phyloP scores from a whole-genome alignment of 371 early-diverging fungal species.

The Mucor sp. region DNA sequence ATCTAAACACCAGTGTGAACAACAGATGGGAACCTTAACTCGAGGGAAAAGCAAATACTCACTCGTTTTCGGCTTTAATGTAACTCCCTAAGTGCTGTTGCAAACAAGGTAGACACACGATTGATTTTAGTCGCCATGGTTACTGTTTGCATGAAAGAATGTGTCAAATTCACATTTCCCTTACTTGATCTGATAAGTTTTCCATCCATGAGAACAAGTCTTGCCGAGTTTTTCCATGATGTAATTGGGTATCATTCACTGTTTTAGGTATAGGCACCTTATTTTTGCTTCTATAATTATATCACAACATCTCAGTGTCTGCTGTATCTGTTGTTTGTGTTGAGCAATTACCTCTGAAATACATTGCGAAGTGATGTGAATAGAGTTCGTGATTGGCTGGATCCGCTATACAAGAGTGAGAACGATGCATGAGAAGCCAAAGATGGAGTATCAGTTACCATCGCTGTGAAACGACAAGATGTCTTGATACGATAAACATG shows the following conservation, averaged over 20 bases:
- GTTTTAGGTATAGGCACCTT: constrained; percentile 44
- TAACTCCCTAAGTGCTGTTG: constrained; percentile 56
- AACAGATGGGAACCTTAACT: background rate
- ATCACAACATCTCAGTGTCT: background rate
- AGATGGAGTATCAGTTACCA: background rate
- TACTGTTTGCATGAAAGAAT: background rate
- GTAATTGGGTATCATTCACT: constrained; percentile 38
- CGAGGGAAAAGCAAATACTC: constrained; percentile 6
- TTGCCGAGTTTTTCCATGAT: constrained; percentile 49
- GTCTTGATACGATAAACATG: background rate
- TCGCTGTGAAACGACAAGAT: background rate
- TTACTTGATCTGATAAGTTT: constrained; percentile 53
- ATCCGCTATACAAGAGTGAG: background rate
- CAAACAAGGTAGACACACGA: background rate
- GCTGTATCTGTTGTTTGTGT: background rate
- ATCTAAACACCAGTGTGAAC: constrained; percentile 14
- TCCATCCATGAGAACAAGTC: constrained; percentile 67
- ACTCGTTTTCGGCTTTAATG: constrained; percentile 64
- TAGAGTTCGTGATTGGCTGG: background rate
- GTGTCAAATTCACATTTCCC: background rate
- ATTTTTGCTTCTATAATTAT: constrained; percentile 14
- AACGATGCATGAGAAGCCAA: background rate
- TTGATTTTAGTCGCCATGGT: background rate
- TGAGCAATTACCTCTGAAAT: constrained; percentile 11
- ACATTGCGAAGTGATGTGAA: constrained; percentile 17